Evolutionary conservation across 78 protist genomes (phyloP), one percentile per base, ranked within the genome.

Genomic region (Dictyostelium intermedium): DNA sequence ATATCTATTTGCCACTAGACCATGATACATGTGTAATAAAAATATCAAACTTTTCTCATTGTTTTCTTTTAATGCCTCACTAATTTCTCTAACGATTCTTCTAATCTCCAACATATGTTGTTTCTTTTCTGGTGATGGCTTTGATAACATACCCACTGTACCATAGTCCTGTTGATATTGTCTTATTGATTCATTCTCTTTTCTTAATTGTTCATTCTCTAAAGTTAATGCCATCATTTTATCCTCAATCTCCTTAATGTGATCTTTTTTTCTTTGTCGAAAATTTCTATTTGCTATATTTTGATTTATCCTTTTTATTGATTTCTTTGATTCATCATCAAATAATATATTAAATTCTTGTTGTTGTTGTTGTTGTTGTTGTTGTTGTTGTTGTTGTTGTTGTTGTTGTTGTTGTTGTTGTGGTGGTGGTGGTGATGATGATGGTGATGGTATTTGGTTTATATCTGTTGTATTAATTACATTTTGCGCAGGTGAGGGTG

Each of bases 71-170:
- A 85, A 70, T 2, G 91, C 91, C 8, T 84, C 66, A 0, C 72
- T 72, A 43, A 84, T 56, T 63, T 84, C 82, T 10, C 47, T 37
- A 32, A 84, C 74, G 2, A 72, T 84, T 32, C 53, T 78, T 72
- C 74, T 84, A 13, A 56, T 80, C 35, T 84, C 91, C 81, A 84
- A 30, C n/a, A 84, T 34, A 32, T 43, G 27, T n/a, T 56, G 13
- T 13, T 45, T 43, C 2, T 70, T 27, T 10, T 84, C 91, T 27
- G 91, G 91, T 47, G 72, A 78, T 8, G 91, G 91, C 47, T 80
- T 84, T 80, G 43, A 39, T 39, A 84, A 70, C 6, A 84, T 76
- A 18, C 50, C 91, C n/a, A 84, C 82, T 23, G 82, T 43, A 41
- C 91, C 91, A 84, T 35, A 10, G 45, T 84, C 91, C 3, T 20